A percentile compares a stretch with the other conserved stretches of the same genome.
These are phyloP conservation scores for Trametes maxima DNA, from an alignment of 768 basidiomycete species.

Conservation along the genomic window DNA sequence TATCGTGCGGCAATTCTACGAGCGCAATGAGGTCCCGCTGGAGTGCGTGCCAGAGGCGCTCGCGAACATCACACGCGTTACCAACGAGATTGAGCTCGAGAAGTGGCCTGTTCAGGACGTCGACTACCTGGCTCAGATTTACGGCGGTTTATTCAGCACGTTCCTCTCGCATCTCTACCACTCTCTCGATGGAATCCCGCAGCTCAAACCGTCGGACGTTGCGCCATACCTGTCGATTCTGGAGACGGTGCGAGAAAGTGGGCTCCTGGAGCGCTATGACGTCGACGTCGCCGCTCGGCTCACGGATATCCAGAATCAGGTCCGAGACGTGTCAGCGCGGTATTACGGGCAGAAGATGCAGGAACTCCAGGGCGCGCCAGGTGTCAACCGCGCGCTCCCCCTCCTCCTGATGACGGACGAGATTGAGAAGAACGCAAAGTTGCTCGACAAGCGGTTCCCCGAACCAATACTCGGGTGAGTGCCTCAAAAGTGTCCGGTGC, in stretches of 20 bases:
- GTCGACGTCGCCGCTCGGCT: constrained; percentile 72
- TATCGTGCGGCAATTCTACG: constrained; percentile 83
- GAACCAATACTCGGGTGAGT: constrained; percentile 80
- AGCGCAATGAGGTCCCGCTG: constrained; percentile 87
- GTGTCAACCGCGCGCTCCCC: constrained; percentile 81
- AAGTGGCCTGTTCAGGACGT: constrained; percentile 86
- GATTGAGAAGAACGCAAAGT: constrained; percentile 83
- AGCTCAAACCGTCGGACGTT: constrained; percentile 71
- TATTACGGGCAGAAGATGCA: constrained; percentile 66
- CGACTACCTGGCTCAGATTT: constrained; percentile 68
- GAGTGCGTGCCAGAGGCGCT: constrained; percentile 95
- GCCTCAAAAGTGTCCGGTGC: background rate
- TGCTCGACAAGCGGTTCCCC: constrained; percentile 84
- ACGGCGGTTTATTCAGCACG: constrained; percentile 79
- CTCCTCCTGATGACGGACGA: constrained; percentile 85
- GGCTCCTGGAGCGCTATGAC: constrained; percentile 70
- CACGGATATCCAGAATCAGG: constrained; percentile 64
- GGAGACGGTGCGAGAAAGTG: constrained; percentile 70
- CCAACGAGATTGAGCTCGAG: constrained; percentile 68
- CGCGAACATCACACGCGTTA: constrained; percentile 67
- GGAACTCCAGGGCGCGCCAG: constrained; percentile 67
- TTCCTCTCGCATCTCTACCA: constrained; percentile 88
- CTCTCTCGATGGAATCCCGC: constrained; percentile 73
- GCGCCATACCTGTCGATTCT: constrained; percentile 65
- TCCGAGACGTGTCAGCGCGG: constrained; percentile 58